phyloP scores from a whole-genome alignment of 345 rosid species.

The Eucalyptus cloeziana region DNA sequence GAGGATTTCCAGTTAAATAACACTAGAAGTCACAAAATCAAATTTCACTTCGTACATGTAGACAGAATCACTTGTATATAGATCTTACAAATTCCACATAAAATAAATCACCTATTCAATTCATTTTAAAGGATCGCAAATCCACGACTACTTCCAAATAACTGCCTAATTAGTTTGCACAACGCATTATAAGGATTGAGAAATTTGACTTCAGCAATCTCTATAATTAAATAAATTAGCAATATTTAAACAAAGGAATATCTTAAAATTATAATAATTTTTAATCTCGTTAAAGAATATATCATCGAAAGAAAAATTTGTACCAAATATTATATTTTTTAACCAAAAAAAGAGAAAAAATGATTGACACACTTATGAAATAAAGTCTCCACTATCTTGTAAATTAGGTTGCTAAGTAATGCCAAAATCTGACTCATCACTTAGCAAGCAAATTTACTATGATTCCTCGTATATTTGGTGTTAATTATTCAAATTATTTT shows the following conservation, averaged over 20 bases:
- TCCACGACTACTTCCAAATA: neutral
- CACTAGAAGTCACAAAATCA: neutral
- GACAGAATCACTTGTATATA: neutral
- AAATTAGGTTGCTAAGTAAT: too few relatives aligned
- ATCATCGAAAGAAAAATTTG: neutral
- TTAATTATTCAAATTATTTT: too few relatives aligned
- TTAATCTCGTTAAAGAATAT: neutral
- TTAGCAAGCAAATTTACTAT: neutral
- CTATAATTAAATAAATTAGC: too few relatives aligned
- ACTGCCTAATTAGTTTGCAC: neutral
- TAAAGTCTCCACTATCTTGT: neutral
- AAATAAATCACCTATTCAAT: neutral
- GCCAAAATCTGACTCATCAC: neutral
- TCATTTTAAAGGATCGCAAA: neutral
- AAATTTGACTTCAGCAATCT: neutral
- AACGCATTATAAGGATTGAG: neutral
- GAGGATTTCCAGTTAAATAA: neutral
- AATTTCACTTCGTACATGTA: neutral
- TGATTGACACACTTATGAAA: neutral
- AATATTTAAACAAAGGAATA: neutral
- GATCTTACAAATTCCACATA: neutral
- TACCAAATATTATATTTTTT: neutral
- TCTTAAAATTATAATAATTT: neutral
- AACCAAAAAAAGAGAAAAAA: neutral
- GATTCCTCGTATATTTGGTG: neutral